Evolutionary conservation across 331 rosid species (phyloP), one percentile per base, ranked within the genome.

Genomic region (Rosa hybrid): DNA sequence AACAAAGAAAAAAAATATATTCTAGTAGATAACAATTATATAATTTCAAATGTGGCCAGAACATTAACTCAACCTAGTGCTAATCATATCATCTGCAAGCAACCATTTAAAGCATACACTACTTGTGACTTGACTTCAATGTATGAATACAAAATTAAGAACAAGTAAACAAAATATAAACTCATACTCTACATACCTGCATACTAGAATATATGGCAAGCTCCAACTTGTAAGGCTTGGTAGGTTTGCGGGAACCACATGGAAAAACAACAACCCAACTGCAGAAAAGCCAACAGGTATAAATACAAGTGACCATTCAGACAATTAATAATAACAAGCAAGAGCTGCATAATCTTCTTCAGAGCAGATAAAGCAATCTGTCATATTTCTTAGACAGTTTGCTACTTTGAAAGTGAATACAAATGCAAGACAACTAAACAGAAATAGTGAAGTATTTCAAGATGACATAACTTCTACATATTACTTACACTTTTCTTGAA

Each of bases 261-360:
- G 99, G 99, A 82, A 93, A 83, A 81, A 96, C 79, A 68, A 89
- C 98, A 81, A 78, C 97, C 99, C 99, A 96, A 85, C 99, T 96
- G 89, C 91, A 85, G 82, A 78, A 63, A 82, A 82, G 59, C 39
- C 79, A 83, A 69, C n/a, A 81, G 68, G 60, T 51, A 81, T 70
- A 21, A 83, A 68, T 42, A 73, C 57, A 4, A 45, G 10, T 18
- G 51, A 75, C 64, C 68, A 18, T 38, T 62, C 21, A 59, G 56
- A 54, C 48, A 51, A 74, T 18, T 14, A 10, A 7, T 18, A 27
- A 74, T 42, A 76, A 21, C 30, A 67, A 18, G 34, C 16, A 27
- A 77, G 38, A 20, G 25, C 23, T 14, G 63, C 50, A 68, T 71
- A 76, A 63, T 78, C 39, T 38, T 75, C 71, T 27, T 27, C 71